phyloP scores from a whole-genome alignment of 176 grass and related monocot genomes.

The Eremochloa ophiuroides region DNA sequence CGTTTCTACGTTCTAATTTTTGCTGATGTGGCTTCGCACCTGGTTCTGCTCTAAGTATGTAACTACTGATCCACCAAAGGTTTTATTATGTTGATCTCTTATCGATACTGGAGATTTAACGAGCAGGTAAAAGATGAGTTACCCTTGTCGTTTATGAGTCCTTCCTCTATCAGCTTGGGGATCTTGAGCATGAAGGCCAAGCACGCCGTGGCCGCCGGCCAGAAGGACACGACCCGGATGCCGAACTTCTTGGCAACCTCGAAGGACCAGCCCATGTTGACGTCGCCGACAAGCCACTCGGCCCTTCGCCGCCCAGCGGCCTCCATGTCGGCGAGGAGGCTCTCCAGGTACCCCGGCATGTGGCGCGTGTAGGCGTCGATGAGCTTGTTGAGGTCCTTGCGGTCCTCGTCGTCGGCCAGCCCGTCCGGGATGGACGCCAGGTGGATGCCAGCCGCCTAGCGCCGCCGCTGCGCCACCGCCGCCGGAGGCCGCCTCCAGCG shows the following conservation, averaged over 20 bases:
- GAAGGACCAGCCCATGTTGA: constrained; percentile 69
- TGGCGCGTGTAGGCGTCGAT: constrained; percentile 32
- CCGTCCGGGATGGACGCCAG: constrained; percentile 66
- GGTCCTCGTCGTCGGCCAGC: constrained; percentile 51
- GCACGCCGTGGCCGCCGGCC: constrained; percentile 35
- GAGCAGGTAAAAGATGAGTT: neutral
- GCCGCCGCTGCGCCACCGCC: neutral
- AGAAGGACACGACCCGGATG: constrained; percentile 44
- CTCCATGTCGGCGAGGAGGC: constrained; percentile 26
- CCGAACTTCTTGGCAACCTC: constrained; percentile 39
- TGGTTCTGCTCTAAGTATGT: too few relatives aligned
- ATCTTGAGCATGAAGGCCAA: constrained; percentile 46
- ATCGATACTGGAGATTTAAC: too few relatives aligned
- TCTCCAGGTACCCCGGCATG: constrained; percentile 31
- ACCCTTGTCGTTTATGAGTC: constrained; percentile 60
- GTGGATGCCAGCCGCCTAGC: constrained; percentile 30
- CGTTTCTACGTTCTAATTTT: too few relatives aligned
- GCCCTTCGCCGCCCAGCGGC: constrained; percentile 9
- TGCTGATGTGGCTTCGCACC: too few relatives aligned
- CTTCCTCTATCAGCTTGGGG: constrained; percentile 42
- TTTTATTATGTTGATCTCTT: too few relatives aligned
- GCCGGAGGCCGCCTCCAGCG: constrained; percentile 8
- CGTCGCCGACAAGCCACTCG: constrained; percentile 53
- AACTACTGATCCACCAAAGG: too few relatives aligned
- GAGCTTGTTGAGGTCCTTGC: constrained; percentile 62